phyloP scores from a whole-genome alignment of 2,329 filamentous ascomycete species.

The Epichloe uncinata region DNA sequence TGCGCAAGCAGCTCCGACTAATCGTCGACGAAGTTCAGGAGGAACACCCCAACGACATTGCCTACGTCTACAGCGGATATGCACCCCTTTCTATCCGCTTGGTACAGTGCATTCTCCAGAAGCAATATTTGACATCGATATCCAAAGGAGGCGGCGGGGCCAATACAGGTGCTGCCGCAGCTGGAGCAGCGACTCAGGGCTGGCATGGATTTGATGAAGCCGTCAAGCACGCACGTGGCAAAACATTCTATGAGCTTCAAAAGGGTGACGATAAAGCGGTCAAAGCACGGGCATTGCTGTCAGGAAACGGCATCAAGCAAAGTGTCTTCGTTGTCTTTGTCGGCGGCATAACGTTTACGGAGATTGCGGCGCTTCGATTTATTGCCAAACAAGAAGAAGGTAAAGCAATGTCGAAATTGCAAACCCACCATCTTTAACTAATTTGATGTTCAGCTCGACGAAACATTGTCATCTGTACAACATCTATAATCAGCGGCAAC shows the following conservation, averaged over 20 bases:
- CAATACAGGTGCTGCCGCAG: constrained; percentile 13
- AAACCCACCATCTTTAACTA: neutral
- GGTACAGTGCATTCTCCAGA: constrained; percentile 86
- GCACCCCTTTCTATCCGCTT: constrained; percentile 84
- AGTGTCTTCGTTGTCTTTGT: constrained; percentile 90
- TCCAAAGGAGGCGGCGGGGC: constrained; percentile 45
- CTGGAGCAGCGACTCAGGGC: constrained; percentile 55
- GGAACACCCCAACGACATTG: constrained; percentile 82
- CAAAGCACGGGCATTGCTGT: constrained; percentile 71
- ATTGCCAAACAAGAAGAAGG: constrained; percentile 73
- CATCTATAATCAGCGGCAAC: constrained; percentile 80
- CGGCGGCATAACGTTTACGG: constrained; percentile 91
- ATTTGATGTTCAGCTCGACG: constrained; percentile 41
- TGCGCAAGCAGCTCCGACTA: constrained; percentile 74
- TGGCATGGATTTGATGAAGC: constrained; percentile 92
- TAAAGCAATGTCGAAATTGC: constrained; percentile 18
- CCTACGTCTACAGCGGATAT: constrained; percentile 97
- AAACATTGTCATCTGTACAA: constrained; percentile 85
- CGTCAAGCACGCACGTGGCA: constrained; percentile 73
- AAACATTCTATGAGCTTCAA: constrained; percentile 84
- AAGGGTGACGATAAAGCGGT: constrained; percentile 87
- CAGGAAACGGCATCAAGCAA: constrained; percentile 66
- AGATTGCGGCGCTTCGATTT: constrained; percentile 87
- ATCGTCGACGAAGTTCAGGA: constrained; percentile 97
- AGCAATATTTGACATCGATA: constrained; percentile 64